A percentile compares a stretch with the other conserved stretches of the same genome.
Conservation (phyloP, 768 basidiomycete genomes). For the Leccinellum luteum region DNA sequence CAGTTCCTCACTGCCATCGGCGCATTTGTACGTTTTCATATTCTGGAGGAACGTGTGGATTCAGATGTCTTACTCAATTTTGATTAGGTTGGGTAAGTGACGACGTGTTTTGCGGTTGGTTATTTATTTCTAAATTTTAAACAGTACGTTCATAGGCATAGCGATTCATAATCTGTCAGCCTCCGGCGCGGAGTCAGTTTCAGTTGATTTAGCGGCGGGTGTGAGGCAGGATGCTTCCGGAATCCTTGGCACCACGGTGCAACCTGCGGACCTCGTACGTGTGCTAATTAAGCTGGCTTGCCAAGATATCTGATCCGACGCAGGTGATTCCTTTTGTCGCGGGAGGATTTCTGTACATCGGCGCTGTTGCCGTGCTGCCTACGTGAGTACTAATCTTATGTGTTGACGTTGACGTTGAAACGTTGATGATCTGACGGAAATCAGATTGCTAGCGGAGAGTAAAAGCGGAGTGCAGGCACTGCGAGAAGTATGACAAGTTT, state of each 20-base stretch:
- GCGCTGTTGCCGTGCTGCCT: conserved; percentile 87
- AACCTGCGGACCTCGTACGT: conserved; percentile 77
- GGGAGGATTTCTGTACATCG: conserved; percentile 91
- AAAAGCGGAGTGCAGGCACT: conserved; percentile 86
- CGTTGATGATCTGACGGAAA: conserved; percentile 13
- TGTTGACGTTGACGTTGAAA: not conserved
- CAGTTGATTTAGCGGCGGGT: conserved; percentile 69
- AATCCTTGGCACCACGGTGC: conserved; percentile 79
- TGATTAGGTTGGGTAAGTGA: conserved; percentile 36
- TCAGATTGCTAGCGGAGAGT: conserved; percentile 80
- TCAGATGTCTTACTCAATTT: conserved; percentile 21
- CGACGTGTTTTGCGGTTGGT: not conserved
- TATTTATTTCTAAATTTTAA: conserved; percentile 4
- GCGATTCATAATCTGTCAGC: conserved; percentile 74
- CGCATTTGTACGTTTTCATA: conserved; percentile 63
- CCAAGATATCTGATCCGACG: conserved; percentile 12
- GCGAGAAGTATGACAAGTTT: conserved; percentile 60
- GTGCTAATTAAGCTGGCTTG: conserved; percentile 12
- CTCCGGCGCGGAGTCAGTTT: conserved; percentile 38
- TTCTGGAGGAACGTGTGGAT: conserved; percentile 5
- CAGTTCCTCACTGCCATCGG: conserved; percentile 91
- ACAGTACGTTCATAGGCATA: conserved; percentile 84
- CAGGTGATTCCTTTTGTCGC: conserved; percentile 89
- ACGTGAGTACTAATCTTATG: conserved; percentile 51
- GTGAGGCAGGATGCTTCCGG: conserved; percentile 75